A percentile compares a stretch with the other conserved stretches of the same genome.
Evolutionary conservation across 148 eudicot genomes (phyloP).

Genomic region (Chenopodium album): DNA sequence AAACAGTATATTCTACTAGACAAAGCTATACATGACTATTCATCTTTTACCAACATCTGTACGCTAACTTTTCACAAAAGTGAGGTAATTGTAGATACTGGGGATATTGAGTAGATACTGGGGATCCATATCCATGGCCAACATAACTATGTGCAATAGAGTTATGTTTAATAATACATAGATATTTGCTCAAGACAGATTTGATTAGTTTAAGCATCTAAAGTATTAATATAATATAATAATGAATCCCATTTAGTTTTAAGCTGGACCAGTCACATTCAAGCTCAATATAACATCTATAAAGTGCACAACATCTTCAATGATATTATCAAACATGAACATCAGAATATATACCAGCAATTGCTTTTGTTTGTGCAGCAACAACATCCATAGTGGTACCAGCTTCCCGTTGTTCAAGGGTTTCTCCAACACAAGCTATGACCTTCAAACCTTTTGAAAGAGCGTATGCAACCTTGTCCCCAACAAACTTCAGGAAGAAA

Average conservation of each 20-base stretch:
- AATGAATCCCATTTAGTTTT: background rate
- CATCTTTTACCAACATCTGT: slow-evolving; percentile 4
- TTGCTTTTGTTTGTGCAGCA: slow-evolving; percentile 89
- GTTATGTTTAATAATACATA: background rate
- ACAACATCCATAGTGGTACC: slow-evolving; percentile 85
- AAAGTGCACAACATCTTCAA: background rate
- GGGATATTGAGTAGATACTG: background rate
- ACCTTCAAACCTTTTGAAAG: slow-evolving; percentile 86
- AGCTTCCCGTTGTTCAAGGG: slow-evolving; percentile 92
- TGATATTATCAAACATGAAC: background rate
- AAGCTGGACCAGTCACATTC: background rate
- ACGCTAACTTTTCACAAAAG: background rate
- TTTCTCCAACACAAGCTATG: slow-evolving; percentile 95
- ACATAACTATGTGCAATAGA: background rate
- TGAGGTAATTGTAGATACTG: background rate
- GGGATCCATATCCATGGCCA: background rate
- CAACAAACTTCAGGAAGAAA: slow-evolving; percentile 60
- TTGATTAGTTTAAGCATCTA: background rate
- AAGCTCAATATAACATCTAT: background rate
- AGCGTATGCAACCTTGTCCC: slow-evolving; percentile 91
- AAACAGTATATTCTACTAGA: background rate
- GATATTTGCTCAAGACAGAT: background rate
- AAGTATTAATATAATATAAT: background rate
- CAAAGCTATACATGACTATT: background rate
- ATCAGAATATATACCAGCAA: slow-evolving; percentile 54